Conservation (phyloP, 371 early-diverging fungal species). For the Mortierella sp. region DNA sequence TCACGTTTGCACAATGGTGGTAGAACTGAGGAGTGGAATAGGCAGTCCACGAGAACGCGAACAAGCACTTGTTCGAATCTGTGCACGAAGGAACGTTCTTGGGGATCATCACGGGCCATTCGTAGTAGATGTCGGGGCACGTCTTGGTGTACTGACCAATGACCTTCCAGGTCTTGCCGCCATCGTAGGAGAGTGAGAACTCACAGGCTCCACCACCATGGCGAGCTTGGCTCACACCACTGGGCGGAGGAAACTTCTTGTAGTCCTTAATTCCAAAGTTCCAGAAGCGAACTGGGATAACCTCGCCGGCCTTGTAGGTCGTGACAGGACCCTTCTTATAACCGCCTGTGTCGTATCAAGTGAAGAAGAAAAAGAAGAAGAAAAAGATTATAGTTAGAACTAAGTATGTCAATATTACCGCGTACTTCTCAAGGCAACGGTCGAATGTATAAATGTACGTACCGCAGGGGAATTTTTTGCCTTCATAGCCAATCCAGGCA, state of each 20-base stretch:
- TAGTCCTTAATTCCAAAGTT: conserved; percentile 32
- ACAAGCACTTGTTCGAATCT: conserved; percentile 42
- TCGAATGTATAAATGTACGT: not conserved
- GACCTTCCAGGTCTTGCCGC: conserved; percentile 69
- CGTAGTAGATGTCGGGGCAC: conserved; percentile 55
- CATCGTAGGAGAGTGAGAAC: conserved; percentile 74
- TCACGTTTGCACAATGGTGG: conserved; percentile 23
- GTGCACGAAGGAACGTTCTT: conserved; percentile 35
- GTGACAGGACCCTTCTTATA: conserved; percentile 44
- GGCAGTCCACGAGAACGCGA: conserved; percentile 40
- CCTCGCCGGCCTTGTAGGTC: conserved; percentile 45
- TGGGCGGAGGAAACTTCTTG: conserved; percentile 32
- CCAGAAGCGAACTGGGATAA: conserved; percentile 47
- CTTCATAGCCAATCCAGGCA: conserved; percentile 38
- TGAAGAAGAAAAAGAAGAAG: not conserved
- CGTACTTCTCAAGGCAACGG: too few relatives aligned
- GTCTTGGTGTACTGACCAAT: conserved; percentile 58
- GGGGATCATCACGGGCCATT: conserved; percentile 43
- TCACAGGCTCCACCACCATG: conserved; percentile 77
- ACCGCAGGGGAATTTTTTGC: conserved; percentile 45
- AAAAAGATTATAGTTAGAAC: not conserved
- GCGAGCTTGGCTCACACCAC: conserved; percentile 18
- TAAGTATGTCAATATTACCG: too few relatives aligned
- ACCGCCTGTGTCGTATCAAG: conserved; percentile 14
- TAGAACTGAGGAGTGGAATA: conserved; percentile 13